Evolutionary conservation across 495 filamentous ascomycete genomes (phyloP).

Genomic region (Aspergillus taichungensis): DNA sequence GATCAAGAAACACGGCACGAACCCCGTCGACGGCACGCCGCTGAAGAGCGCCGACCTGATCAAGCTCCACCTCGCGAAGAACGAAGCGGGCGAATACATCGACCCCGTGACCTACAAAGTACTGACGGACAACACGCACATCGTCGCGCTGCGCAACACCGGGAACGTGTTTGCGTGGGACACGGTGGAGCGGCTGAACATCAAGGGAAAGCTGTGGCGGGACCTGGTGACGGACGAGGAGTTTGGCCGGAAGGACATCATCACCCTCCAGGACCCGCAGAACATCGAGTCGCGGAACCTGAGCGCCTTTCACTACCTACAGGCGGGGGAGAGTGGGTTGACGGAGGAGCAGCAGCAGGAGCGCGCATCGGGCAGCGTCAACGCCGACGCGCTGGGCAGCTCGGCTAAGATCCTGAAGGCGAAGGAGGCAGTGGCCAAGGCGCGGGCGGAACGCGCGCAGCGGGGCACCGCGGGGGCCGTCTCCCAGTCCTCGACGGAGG

Average conservation of each 20-base stretch:
- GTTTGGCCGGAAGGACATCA: slow-evolving; percentile 86
- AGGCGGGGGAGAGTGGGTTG: slow-evolving; percentile 67
- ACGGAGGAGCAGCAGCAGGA: slow-evolving; percentile 56
- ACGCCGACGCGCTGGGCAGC: slow-evolving; percentile 66
- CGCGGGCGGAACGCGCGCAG: slow-evolving; percentile 51
- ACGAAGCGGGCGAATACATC: slow-evolving; percentile 85
- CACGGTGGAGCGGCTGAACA: slow-evolving; percentile 88
- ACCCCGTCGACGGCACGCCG: slow-evolving; percentile 75
- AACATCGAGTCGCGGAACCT: slow-evolving; percentile 79
- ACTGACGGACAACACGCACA: slow-evolving; percentile 95
- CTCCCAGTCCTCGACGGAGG: slow-evolving; percentile 31
- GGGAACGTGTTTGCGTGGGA: slow-evolving; percentile 96
- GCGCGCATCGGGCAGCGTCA: slow-evolving; percentile 53
- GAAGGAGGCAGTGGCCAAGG: slow-evolving; percentile 82
- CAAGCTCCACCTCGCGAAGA: slow-evolving; percentile 84
- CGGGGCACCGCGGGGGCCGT: slow-evolving; percentile 18
- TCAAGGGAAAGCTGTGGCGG: slow-evolving; percentile 95
- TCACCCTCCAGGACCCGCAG: slow-evolving; percentile 93
- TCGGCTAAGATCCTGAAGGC: slow-evolving; percentile 84
- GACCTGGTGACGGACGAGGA: slow-evolving; percentile 84
- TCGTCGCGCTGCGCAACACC: slow-evolving; percentile 79
- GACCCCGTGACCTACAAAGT: slow-evolving; percentile 97
- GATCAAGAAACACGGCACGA: slow-evolving; percentile 87
- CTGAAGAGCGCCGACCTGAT: slow-evolving; percentile 77
- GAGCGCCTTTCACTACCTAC: slow-evolving; percentile 80